These are phyloP conservation scores for Polytrichum formosum DNA, from an alignment of 225 moss, liverwort and hornwort species.

Conservation along the genomic window DNA sequence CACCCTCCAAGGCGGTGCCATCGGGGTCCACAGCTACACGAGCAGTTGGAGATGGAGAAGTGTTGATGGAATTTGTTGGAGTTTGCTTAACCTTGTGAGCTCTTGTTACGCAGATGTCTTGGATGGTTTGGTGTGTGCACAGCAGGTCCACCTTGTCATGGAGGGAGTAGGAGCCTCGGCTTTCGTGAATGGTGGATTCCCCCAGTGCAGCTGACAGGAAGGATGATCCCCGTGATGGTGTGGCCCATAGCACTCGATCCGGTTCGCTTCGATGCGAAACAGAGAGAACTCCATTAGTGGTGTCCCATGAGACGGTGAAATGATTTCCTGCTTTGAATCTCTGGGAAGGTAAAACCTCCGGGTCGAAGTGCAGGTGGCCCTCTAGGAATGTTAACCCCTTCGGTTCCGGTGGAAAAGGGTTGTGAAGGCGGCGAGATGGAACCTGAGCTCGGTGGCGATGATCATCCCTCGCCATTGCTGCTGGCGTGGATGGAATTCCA, in stretches of 20 bases:
- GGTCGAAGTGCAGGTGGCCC: conserved; percentile 55
- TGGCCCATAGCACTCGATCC: conserved; percentile 54
- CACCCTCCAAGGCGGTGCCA: conserved; percentile 25
- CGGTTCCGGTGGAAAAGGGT: conserved; percentile 59
- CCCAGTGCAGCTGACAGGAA: conserved; percentile 68
- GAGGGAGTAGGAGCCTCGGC: conserved; percentile 68
- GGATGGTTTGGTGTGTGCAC: conserved; percentile 66
- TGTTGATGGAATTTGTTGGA: neutral
- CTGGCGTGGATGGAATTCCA: neutral
- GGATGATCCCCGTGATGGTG: conserved; percentile 17
- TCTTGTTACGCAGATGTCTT: conserved; percentile 27
- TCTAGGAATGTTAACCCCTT: conserved; percentile 45
- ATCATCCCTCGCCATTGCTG: conserved; percentile 12
- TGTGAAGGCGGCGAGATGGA: conserved; percentile 41
- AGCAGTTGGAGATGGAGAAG: neutral
- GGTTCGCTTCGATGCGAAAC: conserved; percentile 48
- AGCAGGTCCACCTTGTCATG: conserved; percentile 50
- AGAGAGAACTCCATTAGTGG: conserved; percentile 28
- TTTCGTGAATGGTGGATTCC: conserved; percentile 58
- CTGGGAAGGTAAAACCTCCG: conserved; percentile 24
- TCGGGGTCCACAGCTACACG: conserved; percentile 45
- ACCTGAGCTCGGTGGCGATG: neutral
- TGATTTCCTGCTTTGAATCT: conserved; percentile 46
- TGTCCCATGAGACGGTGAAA: conserved; percentile 62
- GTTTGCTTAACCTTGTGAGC: neutral